Evolutionary conservation across 805 yeast genomes (phyloP).

Genomic region (Suhomyces xylopsoci): DNA sequence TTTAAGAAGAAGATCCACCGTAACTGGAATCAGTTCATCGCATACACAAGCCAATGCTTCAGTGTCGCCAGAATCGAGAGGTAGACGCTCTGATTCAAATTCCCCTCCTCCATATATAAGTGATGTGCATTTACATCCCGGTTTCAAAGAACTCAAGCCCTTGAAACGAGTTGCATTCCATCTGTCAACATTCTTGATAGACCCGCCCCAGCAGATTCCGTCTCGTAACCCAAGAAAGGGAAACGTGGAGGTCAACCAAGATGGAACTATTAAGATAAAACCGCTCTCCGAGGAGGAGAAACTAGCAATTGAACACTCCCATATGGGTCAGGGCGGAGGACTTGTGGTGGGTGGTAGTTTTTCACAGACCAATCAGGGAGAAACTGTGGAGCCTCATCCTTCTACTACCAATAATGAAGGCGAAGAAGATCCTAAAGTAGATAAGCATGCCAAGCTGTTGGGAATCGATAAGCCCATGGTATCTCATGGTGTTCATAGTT

Average conservation of each 20-base stretch:
- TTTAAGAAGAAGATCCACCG: conserved; percentile 24
- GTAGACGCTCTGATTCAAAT: background rate
- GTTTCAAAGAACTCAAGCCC: conserved; percentile 32
- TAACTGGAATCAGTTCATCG: background rate
- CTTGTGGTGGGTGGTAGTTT: conserved; percentile 80
- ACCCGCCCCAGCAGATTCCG: conserved; percentile 93
- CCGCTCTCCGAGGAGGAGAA: conserved; percentile 56
- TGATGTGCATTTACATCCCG: conserved; percentile 14
- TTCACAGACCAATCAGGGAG: conserved; percentile 23
- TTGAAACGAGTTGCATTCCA: conserved; percentile 44
- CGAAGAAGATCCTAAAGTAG: conserved; percentile 21
- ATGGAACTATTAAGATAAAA: conserved; percentile 52
- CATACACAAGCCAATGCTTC: background rate
- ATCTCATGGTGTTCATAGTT: conserved; percentile 14
- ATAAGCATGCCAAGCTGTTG: conserved; percentile 21
- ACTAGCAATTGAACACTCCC: conserved; percentile 37
- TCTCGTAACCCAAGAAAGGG: conserved; percentile 80
- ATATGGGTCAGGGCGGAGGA: conserved; percentile 53
- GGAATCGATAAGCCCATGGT: conserved; percentile 35
- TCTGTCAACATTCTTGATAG: conserved; percentile 39
- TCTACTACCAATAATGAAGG: conserved; percentile 5
- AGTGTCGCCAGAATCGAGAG: background rate
- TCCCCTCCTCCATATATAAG: conserved; percentile 2
- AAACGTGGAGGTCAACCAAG: conserved; percentile 56
- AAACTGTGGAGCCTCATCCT: background rate